phyloP scores from a whole-genome alignment of 768 basidiomycete species.

The Rhizopogon salebrosus region DNA sequence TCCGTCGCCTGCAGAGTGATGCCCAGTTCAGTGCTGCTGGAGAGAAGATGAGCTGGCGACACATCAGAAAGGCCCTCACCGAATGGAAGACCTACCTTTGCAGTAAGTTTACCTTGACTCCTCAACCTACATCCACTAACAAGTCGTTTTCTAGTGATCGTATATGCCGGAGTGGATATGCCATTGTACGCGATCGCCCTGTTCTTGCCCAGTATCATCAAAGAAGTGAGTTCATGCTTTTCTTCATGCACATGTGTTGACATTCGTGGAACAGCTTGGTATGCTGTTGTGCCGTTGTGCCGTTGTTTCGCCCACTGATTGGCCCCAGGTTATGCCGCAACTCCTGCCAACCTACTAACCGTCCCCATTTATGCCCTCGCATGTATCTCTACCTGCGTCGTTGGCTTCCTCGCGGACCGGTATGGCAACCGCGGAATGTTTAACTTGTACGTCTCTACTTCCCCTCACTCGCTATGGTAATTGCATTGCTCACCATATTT shows the following conservation, averaged over 20 bases:
- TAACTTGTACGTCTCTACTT: constrained; percentile 46
- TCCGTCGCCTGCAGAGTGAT: constrained; percentile 61
- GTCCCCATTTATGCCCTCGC: constrained; percentile 75
- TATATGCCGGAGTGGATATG: constrained; percentile 53
- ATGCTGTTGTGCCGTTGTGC: constrained; percentile 4
- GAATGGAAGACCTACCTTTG: constrained; percentile 72
- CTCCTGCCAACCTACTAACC: constrained; percentile 68
- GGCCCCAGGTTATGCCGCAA: constrained; percentile 55
- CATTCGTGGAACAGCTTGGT: constrained; percentile 33
- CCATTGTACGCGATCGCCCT: constrained; percentile 75
- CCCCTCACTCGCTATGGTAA: neutral
- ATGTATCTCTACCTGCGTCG: constrained; percentile 56
- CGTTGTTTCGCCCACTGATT: neutral
- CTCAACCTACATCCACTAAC: neutral
- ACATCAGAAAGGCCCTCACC: constrained; percentile 51
- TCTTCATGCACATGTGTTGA: neutral
- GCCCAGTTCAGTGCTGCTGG: constrained; percentile 72
- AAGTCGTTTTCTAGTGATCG: constrained; percentile 37
- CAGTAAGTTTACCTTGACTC: constrained; percentile 7
- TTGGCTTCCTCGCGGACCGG: constrained; percentile 61
- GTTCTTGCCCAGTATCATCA: constrained; percentile 78
- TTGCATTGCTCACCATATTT: constrained; percentile 29
- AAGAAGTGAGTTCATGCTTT: constrained; percentile 38
- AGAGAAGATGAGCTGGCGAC: constrained; percentile 52
- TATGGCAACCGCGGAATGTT: constrained; percentile 55